Conservation (phyloP, 768 basidiomycete species). For the Russula foetens region DNA sequence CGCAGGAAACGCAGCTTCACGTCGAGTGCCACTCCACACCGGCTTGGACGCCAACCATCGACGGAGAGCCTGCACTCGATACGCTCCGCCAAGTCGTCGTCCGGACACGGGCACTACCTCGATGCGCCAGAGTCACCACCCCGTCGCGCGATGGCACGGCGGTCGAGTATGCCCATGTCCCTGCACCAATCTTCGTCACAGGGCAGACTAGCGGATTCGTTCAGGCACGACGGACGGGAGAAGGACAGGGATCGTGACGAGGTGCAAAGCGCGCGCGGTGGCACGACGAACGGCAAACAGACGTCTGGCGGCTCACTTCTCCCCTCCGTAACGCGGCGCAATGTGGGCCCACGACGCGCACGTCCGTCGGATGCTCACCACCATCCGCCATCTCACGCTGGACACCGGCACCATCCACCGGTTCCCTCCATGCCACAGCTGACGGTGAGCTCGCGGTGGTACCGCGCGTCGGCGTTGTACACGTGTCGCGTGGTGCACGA, state of each 20-base stretch:
- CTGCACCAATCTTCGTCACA: conserved; percentile 26
- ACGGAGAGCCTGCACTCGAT: conserved; percentile 34
- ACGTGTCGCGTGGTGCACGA: conserved; percentile 60
- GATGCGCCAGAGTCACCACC: conserved; percentile 23
- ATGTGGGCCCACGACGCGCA: conserved; percentile 7
- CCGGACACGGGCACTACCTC: conserved; percentile 25
- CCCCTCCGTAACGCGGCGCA: conserved; percentile 2
- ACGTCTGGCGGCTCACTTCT: background rate
- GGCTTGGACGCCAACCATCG: conserved; percentile 28
- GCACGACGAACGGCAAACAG: background rate
- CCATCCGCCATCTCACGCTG: conserved; percentile 14
- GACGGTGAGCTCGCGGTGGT: conserved; percentile 17
- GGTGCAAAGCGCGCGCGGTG: background rate
- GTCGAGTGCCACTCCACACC: conserved; percentile 9
- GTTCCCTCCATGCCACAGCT: conserved; percentile 15
- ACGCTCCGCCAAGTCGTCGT: conserved; percentile 28
- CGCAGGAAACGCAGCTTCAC: conserved; percentile 16
- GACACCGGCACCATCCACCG: conserved; percentile 20
- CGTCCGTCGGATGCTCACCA: conserved; percentile 1
- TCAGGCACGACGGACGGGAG: conserved; percentile 11
- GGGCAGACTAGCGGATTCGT: conserved; percentile 22
- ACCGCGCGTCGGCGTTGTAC: conserved; percentile 40
- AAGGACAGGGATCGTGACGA: conserved; percentile 6
- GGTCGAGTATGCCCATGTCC: conserved; percentile 44
- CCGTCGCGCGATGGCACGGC: conserved; percentile 27